phyloP scores from a whole-genome alignment of 129 eudicot species.

The Tagetes erecta region DNA sequence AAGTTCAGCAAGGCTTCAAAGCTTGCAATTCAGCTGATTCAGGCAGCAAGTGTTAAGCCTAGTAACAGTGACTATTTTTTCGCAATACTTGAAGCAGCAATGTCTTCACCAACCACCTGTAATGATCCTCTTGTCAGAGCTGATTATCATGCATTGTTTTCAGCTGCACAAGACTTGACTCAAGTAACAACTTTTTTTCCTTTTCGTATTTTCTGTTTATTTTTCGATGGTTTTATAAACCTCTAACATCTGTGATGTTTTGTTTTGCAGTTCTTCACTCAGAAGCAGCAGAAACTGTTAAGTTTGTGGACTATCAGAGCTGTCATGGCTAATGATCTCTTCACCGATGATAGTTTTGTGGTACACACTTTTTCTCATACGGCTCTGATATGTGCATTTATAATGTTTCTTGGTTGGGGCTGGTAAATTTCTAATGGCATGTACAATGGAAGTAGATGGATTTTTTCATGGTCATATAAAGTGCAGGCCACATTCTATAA shows the following conservation, averaged over 20 bases:
- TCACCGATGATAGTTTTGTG: slow-evolving; percentile 98
- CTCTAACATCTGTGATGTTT: slow-evolving; percentile 11
- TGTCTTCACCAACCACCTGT: slow-evolving; percentile 64
- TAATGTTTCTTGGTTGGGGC: background rate
- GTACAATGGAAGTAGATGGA: background rate
- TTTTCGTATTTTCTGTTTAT: background rate
- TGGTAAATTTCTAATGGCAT: background rate
- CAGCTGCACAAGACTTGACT: slow-evolving; percentile 66
- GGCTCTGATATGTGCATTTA: background rate
- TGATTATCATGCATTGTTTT: slow-evolving; percentile 83
- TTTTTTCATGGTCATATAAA: background rate
- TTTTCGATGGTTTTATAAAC: background rate
- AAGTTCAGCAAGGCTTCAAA: slow-evolving; percentile 87
- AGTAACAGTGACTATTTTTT: slow-evolving; percentile 64
- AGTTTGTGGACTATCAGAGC: slow-evolving; percentile 75
- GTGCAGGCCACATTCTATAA: background rate
- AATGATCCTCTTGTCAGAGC: slow-evolving; percentile 63
- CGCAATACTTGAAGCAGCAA: slow-evolving; percentile 81
- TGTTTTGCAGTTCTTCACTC: slow-evolving; percentile 53
- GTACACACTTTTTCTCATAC: slow-evolving; percentile 39
- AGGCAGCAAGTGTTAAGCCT: slow-evolving; percentile 77
- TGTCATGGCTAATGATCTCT: slow-evolving; percentile 83
- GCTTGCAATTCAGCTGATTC: slow-evolving; percentile 88
- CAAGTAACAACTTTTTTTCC: slow-evolving; percentile 47
- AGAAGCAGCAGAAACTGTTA: slow-evolving; percentile 64